phyloP scores from a whole-genome alignment of 2,329 filamentous ascomycete genomes.

The Madurella fahalii region DNA sequence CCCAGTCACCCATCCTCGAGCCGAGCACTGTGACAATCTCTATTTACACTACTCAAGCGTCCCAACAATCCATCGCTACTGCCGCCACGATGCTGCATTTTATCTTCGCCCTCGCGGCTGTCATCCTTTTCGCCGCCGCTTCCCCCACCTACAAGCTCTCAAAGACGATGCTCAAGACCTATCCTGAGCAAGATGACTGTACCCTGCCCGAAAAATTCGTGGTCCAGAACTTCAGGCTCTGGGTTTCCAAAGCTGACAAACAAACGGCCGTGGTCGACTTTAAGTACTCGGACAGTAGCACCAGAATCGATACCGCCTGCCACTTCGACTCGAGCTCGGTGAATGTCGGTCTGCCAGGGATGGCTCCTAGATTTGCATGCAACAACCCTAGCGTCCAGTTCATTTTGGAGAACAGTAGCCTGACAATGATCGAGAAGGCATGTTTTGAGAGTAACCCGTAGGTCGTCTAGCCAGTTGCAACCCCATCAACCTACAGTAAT shows the following conservation, averaged over 20 bases:
- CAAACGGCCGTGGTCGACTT: slow-evolving; percentile 36
- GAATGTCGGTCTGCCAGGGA: slow-evolving; percentile 31
- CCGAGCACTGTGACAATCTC: too few species aligned
- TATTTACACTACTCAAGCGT: too few species aligned
- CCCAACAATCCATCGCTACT: neutral
- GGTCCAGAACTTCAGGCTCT: slow-evolving; percentile 36
- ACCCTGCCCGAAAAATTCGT: slow-evolving; percentile 37
- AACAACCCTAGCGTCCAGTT: slow-evolving; percentile 41
- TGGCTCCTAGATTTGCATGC: slow-evolving; percentile 40
- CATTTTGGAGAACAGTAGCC: slow-evolving; percentile 35
- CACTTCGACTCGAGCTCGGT: slow-evolving; percentile 41
- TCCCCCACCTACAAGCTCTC: slow-evolving; percentile 20
- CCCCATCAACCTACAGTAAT: neutral
- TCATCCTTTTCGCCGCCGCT: slow-evolving; percentile 13
- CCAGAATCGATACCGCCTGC: slow-evolving; percentile 40
- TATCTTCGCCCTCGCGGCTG: slow-evolving; percentile 16
- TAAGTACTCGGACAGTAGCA: slow-evolving; percentile 38
- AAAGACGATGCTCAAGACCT: slow-evolving; percentile 13
- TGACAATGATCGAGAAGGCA: slow-evolving; percentile 44
- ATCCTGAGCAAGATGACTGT: slow-evolving; percentile 29
- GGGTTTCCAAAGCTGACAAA: slow-evolving; percentile 30
- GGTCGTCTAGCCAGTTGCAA: neutral
- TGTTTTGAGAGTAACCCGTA: slow-evolving; percentile 33
- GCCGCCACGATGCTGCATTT: slow-evolving; percentile 8
- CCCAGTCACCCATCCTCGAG: too few species aligned